phyloP scores from a whole-genome alignment of 495 filamentous ascomycete genomes.

The Peziza echinospora region DNA sequence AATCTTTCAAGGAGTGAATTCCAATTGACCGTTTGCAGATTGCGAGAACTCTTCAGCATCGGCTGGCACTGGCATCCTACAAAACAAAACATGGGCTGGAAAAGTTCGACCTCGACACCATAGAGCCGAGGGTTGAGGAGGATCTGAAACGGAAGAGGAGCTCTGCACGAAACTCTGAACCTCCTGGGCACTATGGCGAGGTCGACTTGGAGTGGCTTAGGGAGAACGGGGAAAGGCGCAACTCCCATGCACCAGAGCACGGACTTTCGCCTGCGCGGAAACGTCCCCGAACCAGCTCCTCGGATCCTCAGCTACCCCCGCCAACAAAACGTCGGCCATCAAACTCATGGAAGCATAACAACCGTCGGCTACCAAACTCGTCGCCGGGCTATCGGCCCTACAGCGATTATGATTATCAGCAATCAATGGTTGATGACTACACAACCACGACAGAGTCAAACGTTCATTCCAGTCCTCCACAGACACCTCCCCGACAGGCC shows the following conservation, averaged over 20 bases:
- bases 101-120: constrained; percentile 48
- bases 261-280: constrained; percentile 7
- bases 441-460: no score
- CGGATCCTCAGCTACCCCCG: constrained; percentile 10
- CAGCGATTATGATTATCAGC: no score
- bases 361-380: constrained; percentile 2
- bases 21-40: constrained; percentile 34
- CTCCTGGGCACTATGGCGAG: constrained; percentile 13
- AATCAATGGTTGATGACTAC: no score
- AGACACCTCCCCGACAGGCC: constrained; percentile 20
- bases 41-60: constrained; percentile 72
- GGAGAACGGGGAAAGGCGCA: constrained; percentile 9
- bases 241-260: constrained; percentile 14
- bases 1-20: constrained; percentile 1
- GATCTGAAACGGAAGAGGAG: constrained; percentile 41
- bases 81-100: constrained; percentile 86
- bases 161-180: background rate
- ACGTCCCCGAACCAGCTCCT: constrained; percentile 9
- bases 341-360: constrained; percentile 11
- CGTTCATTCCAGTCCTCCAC: constrained; percentile 21
- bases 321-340: constrained; percentile 15
- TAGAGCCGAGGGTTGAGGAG: constrained; percentile 54
- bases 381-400: constrained; percentile 15
- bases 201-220: constrained; percentile 17
- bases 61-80: constrained; percentile 83